Evolutionary conservation across 257 asterid genomes (phyloP).

Genomic region (Orobanche coerulescens): DNA sequence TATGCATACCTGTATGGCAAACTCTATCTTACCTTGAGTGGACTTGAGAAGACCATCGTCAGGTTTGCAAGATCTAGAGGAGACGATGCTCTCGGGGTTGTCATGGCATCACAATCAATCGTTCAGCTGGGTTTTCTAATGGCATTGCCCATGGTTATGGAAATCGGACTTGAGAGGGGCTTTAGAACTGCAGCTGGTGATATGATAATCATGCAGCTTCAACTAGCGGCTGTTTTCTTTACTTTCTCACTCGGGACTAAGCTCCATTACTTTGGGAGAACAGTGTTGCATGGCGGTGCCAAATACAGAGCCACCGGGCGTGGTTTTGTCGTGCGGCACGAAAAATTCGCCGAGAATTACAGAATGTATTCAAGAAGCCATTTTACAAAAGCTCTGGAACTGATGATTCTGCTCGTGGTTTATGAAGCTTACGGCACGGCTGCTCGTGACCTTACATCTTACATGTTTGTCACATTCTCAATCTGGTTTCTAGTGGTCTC

Average conservation of each 20-base stretch:
- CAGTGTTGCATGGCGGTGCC: conserved; percentile 89
- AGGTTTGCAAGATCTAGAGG: conserved; percentile 63
- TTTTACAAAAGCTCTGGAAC: conserved; percentile 79
- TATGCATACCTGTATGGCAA: conserved; percentile 82
- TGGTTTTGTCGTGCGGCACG: conserved; percentile 91
- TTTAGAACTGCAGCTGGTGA: conserved; percentile 83
- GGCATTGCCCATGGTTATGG: conserved; percentile 96
- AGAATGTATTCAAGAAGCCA: conserved; percentile 96
- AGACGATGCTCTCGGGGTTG: conserved; percentile 59
- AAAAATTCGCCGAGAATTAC: conserved; percentile 84
- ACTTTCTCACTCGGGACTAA: conserved; percentile 94
- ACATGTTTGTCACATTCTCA: conserved; percentile 40
- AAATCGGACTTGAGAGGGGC: conserved; percentile 91
- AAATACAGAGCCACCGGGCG: conserved; percentile 97
- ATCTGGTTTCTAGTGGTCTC: conserved; percentile 87
- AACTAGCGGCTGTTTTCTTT: conserved; percentile 82
- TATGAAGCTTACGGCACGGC: conserved; percentile 52
- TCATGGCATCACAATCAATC: conserved; percentile 84
- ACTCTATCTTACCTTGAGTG: conserved; percentile 82
- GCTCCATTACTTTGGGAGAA: conserved; percentile 90
- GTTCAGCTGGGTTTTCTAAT: conserved; percentile 84
- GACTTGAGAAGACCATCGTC: conserved; percentile 68
- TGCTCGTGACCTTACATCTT: conserved; percentile 24
- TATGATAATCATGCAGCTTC: conserved; percentile 83
- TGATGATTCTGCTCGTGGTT: conserved; percentile 59